Evolutionary conservation across 345 rosid species (phyloP), one percentile per base, ranked within the genome.

Genomic region (Gossypium ekmanianum): DNA sequence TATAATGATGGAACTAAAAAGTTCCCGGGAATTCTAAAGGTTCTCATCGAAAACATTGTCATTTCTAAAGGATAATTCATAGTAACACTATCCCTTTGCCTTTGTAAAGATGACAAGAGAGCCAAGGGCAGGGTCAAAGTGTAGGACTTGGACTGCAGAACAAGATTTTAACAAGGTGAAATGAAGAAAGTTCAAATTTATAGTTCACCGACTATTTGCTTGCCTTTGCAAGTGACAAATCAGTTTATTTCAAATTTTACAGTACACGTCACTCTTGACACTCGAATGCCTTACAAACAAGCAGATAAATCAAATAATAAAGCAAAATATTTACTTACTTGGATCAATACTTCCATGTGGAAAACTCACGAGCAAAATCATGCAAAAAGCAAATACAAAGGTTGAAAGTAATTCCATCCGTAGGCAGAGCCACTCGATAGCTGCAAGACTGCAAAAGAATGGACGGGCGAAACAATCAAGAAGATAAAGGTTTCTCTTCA

Each of bases 401-500:
- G 99, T 96, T 61, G 99, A 93, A 74, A 96, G 97, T 50, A 96
- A 80, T 74, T 96, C 99, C 99, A 96, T 96, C 52, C 99, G 97
- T 44, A 96, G 85, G 86, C 99, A 93, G 71, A 96, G 97, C 99
- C 99, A 96, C 78, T 96, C 99, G 51, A 96, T 96, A 44, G 98
- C 99, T 76, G 97, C 98, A 62, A 96, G 85, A 74, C 99, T 93
- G 84, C 92, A 89, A 83, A 96, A 96, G 90, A 96, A 96, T 56
- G 99, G 99, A 45, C 99, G 98, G 66, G 93, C 88, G 79, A 91
- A 96, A 80, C 99, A 96, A 86, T 96, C 99, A 8, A 96, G 99
- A 80, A 96, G 99, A 85, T 89, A 91, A 48, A 96, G 90, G 81
- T 96, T 96, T 80, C 98, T 93, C 87, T 93, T 96, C 90, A 96